These are phyloP conservation scores for Leptodermis oblonga DNA, from an alignment of 257 asterid genomes.

Conservation along the genomic window DNA sequence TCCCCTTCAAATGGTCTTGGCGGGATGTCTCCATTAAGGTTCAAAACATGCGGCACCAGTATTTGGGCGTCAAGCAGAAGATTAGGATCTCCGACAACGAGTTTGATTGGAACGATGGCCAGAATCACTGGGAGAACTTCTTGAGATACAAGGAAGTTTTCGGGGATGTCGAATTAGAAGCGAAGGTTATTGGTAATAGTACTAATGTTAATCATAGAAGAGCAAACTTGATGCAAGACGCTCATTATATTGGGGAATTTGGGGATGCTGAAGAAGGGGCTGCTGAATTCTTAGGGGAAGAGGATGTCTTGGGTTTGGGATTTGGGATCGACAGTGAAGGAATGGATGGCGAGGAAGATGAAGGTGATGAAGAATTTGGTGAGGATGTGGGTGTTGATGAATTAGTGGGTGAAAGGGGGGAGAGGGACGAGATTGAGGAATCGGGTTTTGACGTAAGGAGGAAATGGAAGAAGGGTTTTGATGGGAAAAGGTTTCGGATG, in stretches of 20 bases:
- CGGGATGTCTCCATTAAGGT: conserved; percentile 93
- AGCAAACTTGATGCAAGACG: neutral
- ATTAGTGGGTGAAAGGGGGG: conserved; percentile 28
- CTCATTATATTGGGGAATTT: conserved; percentile 17
- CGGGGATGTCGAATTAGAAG: conserved; percentile 75
- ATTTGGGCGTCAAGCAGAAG: conserved; percentile 91
- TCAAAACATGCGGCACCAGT: conserved; percentile 98
- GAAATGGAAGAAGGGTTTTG: conserved; percentile 33
- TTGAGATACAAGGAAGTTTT: conserved; percentile 78
- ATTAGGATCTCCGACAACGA: conserved; percentile 53
- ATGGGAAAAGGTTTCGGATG: conserved; percentile 45
- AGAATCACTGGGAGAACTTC: conserved; percentile 91
- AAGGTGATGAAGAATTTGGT: conserved; percentile 20
- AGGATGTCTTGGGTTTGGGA: conserved; percentile 27
- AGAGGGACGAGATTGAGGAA: conserved; percentile 31
- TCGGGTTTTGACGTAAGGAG: conserved; percentile 26
- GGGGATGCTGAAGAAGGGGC: conserved; percentile 46
- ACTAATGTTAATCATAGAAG: conserved; percentile 3
- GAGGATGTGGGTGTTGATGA: conserved; percentile 29
- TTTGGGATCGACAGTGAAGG: conserved; percentile 56
- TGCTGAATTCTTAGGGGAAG: conserved; percentile 18
- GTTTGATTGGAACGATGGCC: conserved; percentile 87
- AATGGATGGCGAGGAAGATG: conserved; percentile 41
- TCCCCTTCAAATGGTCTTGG: conserved; percentile 97
- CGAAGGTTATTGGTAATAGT: conserved; percentile 16